Conservation (phyloP, 306 rosid species). For the Quercus alba region DNA sequence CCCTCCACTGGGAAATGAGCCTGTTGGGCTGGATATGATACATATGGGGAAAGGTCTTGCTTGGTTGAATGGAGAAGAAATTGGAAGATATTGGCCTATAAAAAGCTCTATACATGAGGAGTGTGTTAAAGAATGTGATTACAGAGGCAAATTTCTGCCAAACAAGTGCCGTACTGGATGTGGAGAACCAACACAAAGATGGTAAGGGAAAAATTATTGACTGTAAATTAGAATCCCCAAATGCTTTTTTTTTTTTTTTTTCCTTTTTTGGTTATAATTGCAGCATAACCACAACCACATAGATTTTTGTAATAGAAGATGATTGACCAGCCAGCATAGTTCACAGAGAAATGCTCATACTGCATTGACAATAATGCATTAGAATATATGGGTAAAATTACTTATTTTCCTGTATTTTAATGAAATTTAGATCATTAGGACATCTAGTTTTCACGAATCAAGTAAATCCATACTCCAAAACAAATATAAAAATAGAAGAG, state of each 20-base stretch:
- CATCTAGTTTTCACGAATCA: not conserved
- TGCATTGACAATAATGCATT: not conserved
- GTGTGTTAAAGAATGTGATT: constrained; percentile 80
- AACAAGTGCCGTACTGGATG: constrained; percentile 86
- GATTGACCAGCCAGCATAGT: not conserved
- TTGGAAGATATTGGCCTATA: constrained; percentile 96
- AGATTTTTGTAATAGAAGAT: not conserved
- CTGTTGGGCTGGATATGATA: constrained; percentile 88
- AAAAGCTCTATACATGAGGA: constrained; percentile 45
- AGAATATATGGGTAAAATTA: not conserved
- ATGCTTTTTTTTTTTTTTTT: not conserved
- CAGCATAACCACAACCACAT: not conserved
- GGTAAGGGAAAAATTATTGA: constrained; percentile 40
- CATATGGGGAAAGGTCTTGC: constrained; percentile 96
- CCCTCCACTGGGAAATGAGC: constrained; percentile 74
- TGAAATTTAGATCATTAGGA: not conserved
- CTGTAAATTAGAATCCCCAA: constrained; percentile 8
- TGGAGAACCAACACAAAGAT: constrained; percentile 89
- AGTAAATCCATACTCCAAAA: not conserved
- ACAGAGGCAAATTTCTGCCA: constrained; percentile 81
- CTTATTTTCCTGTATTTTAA: not conserved
- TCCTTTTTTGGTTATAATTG: not conserved
- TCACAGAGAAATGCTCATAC: not conserved
- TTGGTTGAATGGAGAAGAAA: constrained; percentile 97
- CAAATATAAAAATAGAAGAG: not conserved